phyloP scores from a whole-genome alignment of 139 green algal species.

The Zygnema cylindricum region DNA sequence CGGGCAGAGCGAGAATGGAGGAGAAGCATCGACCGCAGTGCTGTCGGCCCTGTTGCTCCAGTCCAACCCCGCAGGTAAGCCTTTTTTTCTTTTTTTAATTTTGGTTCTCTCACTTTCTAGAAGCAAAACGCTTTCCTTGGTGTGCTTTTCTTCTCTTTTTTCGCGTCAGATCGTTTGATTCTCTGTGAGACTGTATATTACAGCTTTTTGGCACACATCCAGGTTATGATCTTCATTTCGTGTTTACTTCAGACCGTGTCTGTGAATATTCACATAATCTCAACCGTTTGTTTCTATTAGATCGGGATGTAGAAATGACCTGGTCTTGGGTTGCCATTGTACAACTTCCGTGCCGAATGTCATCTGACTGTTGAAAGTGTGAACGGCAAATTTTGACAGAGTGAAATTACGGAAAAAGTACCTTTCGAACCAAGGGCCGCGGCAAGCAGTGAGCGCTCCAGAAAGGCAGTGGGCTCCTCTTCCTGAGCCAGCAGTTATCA shows the following conservation, averaged over 20 bases:
- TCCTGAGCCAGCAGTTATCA: slow-evolving; percentile 29
- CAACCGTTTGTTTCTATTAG: no score
- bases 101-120: background rate
- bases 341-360: no score
- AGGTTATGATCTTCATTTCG: no score
- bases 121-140: background rate
- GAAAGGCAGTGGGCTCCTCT: slow-evolving; percentile 23
- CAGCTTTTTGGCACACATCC: no score
- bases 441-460: background rate
- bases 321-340: no score
- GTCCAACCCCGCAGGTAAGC: background rate
- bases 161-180: background rate
- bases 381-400: background rate
- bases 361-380: no score
- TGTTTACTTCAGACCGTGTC: no score
- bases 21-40: background rate
- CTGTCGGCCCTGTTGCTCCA: background rate
- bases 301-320: no score
- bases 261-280: no score
- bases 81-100: background rate
- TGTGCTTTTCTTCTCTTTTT: background rate
- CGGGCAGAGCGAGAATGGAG: slow-evolving; percentile 27
- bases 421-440: background rate
- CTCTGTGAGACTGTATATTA: no score
- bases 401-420: background rate